Percentiles rank a stretch among this genome's conserved stretches.
Evolutionary conservation across 345 rosid genomes (phyloP).

Genomic region (Ceriops zippeliana): DNA sequence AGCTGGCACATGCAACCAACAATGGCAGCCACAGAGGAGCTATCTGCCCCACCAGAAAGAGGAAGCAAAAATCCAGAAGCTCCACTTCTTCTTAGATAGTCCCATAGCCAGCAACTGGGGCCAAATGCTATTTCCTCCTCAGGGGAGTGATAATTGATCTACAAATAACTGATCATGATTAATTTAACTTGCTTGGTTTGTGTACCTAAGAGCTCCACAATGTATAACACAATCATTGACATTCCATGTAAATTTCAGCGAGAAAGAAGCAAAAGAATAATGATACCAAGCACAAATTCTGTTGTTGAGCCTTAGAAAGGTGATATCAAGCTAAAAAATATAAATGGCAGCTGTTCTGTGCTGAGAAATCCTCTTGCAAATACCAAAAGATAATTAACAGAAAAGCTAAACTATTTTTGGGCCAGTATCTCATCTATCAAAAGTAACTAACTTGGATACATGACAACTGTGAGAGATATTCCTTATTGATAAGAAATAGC

Average conservation of each 20-base stretch:
- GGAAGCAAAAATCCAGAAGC: slow-evolving; percentile 99
- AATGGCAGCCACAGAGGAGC: slow-evolving; percentile 96
- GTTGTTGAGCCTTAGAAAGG: no score
- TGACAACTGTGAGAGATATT: no score
- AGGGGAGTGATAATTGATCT: slow-evolving; percentile 79
- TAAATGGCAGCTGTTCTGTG: no score
- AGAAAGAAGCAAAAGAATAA: background rate
- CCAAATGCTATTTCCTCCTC: slow-evolving; percentile 98
- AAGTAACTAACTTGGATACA: no score
- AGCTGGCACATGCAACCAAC: slow-evolving; percentile 99
- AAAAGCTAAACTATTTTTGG: no score
- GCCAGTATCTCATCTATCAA: no score
- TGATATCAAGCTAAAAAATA: no score
- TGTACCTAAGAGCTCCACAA: background rate
- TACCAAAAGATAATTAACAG: no score
- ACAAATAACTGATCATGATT: slow-evolving; percentile 13
- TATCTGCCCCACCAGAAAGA: slow-evolving; percentile 95
- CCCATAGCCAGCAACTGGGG: slow-evolving; percentile 99
- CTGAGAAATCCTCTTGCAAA: no score
- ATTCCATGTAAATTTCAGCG: background rate
- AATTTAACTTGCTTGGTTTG: slow-evolving; percentile 7
- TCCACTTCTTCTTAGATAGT: slow-evolving; percentile 92
- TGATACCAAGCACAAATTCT: background rate
- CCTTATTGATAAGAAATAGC: no score
- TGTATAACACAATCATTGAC: background rate